Evolutionary conservation across 2,329 filamentous ascomycete species (phyloP).

Genomic region (Apiospora koreana): DNA sequence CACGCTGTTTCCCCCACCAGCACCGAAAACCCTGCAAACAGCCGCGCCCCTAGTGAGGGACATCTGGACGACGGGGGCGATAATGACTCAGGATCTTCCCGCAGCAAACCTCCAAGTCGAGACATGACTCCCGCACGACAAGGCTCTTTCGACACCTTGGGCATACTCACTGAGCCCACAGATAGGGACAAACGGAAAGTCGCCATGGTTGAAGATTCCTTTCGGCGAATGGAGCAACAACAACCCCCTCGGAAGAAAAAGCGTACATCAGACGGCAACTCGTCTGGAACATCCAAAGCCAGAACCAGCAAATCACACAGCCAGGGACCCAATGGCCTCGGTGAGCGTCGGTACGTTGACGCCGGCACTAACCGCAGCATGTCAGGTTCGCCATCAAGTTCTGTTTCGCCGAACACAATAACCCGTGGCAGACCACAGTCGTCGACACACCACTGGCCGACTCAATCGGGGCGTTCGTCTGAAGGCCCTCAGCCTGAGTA

Average conservation of each 20-base stretch:
- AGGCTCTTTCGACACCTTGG: conserved; percentile 60
- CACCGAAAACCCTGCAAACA: conserved; percentile 63
- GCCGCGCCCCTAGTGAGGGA: conserved; percentile 64
- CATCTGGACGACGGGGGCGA: conserved; percentile 58
- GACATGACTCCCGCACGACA: conserved; percentile 64
- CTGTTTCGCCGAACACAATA: conserved; percentile 38
- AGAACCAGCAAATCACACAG: conserved; percentile 32
- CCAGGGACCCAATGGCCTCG: conserved; percentile 27
- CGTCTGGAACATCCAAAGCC: conserved; percentile 35
- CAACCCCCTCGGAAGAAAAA: conserved; percentile 58
- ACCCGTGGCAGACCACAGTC: conserved; percentile 22
- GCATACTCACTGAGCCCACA: conserved; percentile 63
- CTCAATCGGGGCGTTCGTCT: conserved; percentile 41
- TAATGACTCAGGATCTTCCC: conserved; percentile 56
- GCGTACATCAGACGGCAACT: conserved; percentile 56
- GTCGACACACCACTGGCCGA: conserved; percentile 13
- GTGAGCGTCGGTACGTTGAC: conserved; percentile 50
- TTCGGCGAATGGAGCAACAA: conserved; percentile 63
- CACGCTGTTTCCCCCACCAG: conserved; percentile 62
- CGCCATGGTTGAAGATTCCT: conserved; percentile 64
- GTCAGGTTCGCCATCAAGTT: conserved; percentile 51
- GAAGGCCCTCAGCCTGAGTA: conserved; percentile 44
- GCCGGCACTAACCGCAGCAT: conserved; percentile 55
- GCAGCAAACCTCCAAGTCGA: conserved; percentile 67
- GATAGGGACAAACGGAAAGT: conserved; percentile 69